Evolutionary conservation across 305 asterid species (phyloP).

Genomic region (Petunia hybrid): DNA sequence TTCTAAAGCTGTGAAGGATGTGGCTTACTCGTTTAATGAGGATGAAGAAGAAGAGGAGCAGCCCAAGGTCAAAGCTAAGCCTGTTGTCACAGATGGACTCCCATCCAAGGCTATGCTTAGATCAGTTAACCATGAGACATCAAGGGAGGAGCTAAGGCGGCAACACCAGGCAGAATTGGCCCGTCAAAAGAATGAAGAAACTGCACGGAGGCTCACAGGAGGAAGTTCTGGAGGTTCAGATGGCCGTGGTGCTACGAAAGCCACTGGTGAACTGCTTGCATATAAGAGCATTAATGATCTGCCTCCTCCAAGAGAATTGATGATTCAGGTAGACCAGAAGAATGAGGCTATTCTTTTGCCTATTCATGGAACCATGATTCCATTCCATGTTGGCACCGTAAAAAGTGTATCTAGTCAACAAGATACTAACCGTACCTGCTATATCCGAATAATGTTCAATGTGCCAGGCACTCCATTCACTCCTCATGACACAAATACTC

Average conservation of each 20-base stretch:
- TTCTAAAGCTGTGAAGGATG: constrained; percentile 51
- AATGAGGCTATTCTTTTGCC: constrained; percentile 50
- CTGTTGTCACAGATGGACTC: constrained; percentile 31
- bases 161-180: constrained; percentile 57
- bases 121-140: constrained; percentile 49
- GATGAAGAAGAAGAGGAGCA: constrained; percentile 50
- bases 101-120: constrained; percentile 48
- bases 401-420: constrained; percentile 53
- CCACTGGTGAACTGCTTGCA: constrained; percentile 49
- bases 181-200: constrained; percentile 56
- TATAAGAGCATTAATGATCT: constrained; percentile 51
- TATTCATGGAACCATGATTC: constrained; percentile 49
- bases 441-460: constrained; percentile 48
- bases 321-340: constrained; percentile 55
- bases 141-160: constrained; percentile 52
- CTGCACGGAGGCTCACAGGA: constrained; percentile 52
- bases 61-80: constrained; percentile 21
- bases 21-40: constrained; percentile 52
- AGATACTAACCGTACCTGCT: constrained; percentile 50
- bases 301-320: constrained; percentile 51
- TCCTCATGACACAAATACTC: constrained; percentile 44
- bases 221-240: constrained; percentile 39
- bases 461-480: constrained; percentile 52
- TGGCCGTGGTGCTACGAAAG: constrained; percentile 41
- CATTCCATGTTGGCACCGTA: constrained; percentile 50